phyloP scores from a whole-genome alignment of 495 filamentous ascomycete species.

The Gamarada debralockiae region DNA sequence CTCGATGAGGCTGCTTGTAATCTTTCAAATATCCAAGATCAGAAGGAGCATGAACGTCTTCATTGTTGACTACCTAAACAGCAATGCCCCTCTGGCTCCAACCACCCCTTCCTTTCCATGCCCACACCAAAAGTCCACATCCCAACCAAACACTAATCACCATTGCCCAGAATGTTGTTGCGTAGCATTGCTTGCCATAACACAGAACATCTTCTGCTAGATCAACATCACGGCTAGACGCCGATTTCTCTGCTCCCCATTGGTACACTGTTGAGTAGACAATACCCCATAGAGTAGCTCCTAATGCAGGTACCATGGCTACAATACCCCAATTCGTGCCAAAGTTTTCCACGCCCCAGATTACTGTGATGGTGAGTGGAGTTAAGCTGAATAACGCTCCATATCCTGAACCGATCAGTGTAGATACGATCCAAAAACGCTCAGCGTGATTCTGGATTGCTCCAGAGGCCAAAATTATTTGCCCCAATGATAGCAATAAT shows the following conservation, averaged over 20 bases:
- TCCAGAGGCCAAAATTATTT: slow-evolving; percentile 70
- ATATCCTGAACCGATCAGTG: slow-evolving; percentile 82
- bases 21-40: too few relatives aligned
- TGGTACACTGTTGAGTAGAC: slow-evolving; percentile 83
- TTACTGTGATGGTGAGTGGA: slow-evolving; percentile 87
- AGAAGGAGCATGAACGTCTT: not conserved
- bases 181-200: slow-evolving; percentile 78
- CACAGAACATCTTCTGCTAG: slow-evolving; percentile 50
- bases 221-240: slow-evolving; percentile 15
- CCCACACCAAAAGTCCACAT: slow-evolving; percentile 64
- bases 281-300: slow-evolving; percentile 80
- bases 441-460: slow-evolving; percentile 58
- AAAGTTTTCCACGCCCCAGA: slow-evolving; percentile 98
- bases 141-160: slow-evolving; percentile 74
- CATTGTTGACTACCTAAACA: slow-evolving; percentile 46
- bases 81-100: slow-evolving; percentile 78
- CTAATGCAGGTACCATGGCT: slow-evolving; percentile 80
- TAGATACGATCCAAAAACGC: slow-evolving; percentile 77
- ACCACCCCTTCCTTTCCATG: slow-evolving; percentile 72
- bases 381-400: slow-evolving; percentile 85
- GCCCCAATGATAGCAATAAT: slow-evolving; percentile 70
- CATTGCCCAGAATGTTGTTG: slow-evolving; percentile 74
- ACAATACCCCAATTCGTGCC: slow-evolving; percentile 98
- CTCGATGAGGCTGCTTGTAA: too few relatives aligned
- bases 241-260: slow-evolving; percentile 40